phyloP scores from a whole-genome alignment of 768 basidiomycete species.

The Termitomyces titanicus region DNA sequence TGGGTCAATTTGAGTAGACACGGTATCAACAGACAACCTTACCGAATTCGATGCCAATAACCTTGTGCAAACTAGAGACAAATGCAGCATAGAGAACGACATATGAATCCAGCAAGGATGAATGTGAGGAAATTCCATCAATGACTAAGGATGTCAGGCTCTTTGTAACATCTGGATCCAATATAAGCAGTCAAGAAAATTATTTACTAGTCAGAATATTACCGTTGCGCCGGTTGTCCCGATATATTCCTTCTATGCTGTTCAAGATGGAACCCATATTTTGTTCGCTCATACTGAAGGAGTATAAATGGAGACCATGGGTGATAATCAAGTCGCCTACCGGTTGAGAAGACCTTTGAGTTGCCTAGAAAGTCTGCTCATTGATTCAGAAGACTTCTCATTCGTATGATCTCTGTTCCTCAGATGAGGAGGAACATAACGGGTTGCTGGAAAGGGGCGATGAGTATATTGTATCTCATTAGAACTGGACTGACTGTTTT shows the following conservation, averaged over 20 bases:
- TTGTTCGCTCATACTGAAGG: conserved; percentile 81
- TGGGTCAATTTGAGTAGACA: neutral
- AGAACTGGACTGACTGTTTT: conserved; percentile 1
- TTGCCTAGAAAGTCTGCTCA: conserved; percentile 63
- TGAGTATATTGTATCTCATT: neutral
- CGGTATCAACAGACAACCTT: conserved; percentile 17
- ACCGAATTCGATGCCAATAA: conserved; percentile 90
- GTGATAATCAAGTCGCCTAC: conserved; percentile 31
- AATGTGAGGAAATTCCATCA: conserved; percentile 74
- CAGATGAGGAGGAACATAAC: conserved; percentile 83
- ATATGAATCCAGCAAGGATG: conserved; percentile 82
- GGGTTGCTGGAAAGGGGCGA: conserved; percentile 22
- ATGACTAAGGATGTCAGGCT: conserved; percentile 74
- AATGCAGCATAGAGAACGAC: conserved; percentile 87
- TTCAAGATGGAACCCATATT: conserved; percentile 76
- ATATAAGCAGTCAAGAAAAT: neutral
- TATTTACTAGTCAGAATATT: conserved; percentile 7
- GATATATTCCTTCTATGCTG: conserved; percentile 72
- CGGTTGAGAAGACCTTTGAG: conserved; percentile 88
- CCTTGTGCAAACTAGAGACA: conserved; percentile 74
- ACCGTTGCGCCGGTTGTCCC: conserved; percentile 79
- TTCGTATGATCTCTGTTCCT: conserved; percentile 34
- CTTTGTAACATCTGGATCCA: conserved; percentile 69
- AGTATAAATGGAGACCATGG: neutral
- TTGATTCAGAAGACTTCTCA: conserved; percentile 32